Conservation (phyloP, 2,329 filamentous ascomycete genomes). For the Plenodomus lindquistii region DNA sequence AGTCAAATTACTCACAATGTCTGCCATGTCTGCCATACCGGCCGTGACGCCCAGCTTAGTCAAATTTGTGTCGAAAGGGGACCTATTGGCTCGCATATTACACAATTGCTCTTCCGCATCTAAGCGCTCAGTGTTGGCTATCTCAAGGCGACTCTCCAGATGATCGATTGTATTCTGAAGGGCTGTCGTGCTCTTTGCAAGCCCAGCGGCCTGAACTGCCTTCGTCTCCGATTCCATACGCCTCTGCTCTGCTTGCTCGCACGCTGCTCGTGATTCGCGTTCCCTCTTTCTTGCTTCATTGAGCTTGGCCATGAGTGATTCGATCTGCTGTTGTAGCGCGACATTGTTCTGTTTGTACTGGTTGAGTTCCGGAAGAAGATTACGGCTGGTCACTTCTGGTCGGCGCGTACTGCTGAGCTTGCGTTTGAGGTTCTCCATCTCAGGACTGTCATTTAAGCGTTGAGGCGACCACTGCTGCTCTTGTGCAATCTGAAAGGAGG, state of each 20-base stretch:
- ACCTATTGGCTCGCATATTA: slow-evolving; percentile 32
- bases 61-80: slow-evolving; percentile 28
- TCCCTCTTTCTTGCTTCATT: slow-evolving; percentile 44
- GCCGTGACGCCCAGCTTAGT: slow-evolving; percentile 7
- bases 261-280: slow-evolving; percentile 30
- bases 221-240: slow-evolving; percentile 34
- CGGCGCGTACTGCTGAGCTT: slow-evolving; percentile 41
- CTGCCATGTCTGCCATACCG: neutral
- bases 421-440: slow-evolving; percentile 46
- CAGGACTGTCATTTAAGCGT: slow-evolving; percentile 24
- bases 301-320: slow-evolving; percentile 46
- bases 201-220: slow-evolving; percentile 28
- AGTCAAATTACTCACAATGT: neutral
- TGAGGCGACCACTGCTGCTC: slow-evolving; percentile 34
- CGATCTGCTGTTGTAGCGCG: slow-evolving; percentile 41
- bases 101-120: slow-evolving; percentile 46
- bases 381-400: slow-evolving; percentile 38
- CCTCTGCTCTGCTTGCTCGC: slow-evolving; percentile 39
- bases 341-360: slow-evolving; percentile 42
- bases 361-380: slow-evolving; percentile 45
- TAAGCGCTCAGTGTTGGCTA: slow-evolving; percentile 47
- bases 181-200: slow-evolving; percentile 30
- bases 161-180: slow-evolving; percentile 45
- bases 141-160: slow-evolving; percentile 45
- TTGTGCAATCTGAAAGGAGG: slow-evolving; percentile 23